Evolutionary conservation across 2,329 filamentous ascomycete genomes (phyloP).

Genomic region (Cordyceps farinosa): DNA sequence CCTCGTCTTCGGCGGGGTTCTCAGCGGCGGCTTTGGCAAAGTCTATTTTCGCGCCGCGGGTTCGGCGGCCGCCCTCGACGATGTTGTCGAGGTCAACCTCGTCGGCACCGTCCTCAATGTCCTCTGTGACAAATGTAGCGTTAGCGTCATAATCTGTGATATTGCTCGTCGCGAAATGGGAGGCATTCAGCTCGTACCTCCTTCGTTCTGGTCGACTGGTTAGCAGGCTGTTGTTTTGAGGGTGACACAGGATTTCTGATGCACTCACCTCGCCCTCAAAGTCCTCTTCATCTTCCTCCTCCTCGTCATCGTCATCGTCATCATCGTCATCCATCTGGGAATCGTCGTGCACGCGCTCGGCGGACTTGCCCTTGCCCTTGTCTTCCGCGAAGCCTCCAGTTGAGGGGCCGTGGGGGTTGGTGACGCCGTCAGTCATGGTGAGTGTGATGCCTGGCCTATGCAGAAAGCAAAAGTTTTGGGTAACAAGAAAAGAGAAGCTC

Average conservation of each 20-base stretch:
- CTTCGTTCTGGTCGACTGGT: slow-evolving; percentile 24
- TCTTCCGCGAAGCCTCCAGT: slow-evolving; percentile 44
- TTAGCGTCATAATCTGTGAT: not conserved
- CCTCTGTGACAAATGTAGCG: slow-evolving; percentile 28
- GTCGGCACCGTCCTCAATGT: slow-evolving; percentile 80
- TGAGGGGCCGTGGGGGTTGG: slow-evolving; percentile 45
- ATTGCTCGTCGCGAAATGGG: not conserved
- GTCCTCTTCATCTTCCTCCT: slow-evolving; percentile 43
- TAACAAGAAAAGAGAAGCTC: not conserved
- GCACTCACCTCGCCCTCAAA: slow-evolving; percentile 27
- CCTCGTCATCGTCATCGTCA: slow-evolving; percentile 70
- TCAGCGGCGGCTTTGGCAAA: slow-evolving; percentile 86
- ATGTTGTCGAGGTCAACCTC: slow-evolving; percentile 92
- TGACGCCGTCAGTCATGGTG: slow-evolving; percentile 49
- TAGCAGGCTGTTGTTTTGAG: slow-evolving; percentile 20
- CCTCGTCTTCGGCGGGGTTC: slow-evolving; percentile 69
- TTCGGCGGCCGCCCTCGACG: slow-evolving; percentile 72
- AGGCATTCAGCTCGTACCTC: slow-evolving; percentile 26
- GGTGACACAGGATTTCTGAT: not conserved
- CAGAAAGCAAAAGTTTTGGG: not conserved
- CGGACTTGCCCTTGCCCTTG: slow-evolving; percentile 88
- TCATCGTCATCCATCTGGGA: slow-evolving; percentile 72
- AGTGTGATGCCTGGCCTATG: slow-evolving; percentile 13
- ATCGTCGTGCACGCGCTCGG: slow-evolving; percentile 50
- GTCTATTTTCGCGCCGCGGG: slow-evolving; percentile 88